phyloP scores from a whole-genome alignment of 495 filamentous ascomycete genomes.

The Daldinia bambusicola region DNA sequence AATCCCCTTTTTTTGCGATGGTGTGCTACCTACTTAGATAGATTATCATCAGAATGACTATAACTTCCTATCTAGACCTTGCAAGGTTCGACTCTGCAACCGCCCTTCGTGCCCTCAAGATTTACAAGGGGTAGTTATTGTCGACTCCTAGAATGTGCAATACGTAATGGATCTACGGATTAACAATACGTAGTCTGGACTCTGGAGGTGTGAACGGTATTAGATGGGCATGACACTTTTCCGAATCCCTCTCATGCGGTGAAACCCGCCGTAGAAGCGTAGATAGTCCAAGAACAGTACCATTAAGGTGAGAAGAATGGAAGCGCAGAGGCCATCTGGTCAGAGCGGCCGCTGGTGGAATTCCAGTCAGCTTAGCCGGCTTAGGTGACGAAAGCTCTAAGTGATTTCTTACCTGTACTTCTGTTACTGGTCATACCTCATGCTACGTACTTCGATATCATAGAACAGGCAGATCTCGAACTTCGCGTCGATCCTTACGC shows the following conservation, averaged over 20 bases:
- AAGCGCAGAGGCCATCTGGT: conserved; percentile 12
- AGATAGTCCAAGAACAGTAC: conserved; percentile 11
- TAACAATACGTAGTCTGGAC: not conserved
- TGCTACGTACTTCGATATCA: not conserved
- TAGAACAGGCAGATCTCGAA: conserved; percentile 29
- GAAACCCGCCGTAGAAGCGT: conserved; percentile 17
- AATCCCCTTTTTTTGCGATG: conserved; percentile 33
- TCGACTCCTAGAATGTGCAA: conserved; percentile 2
- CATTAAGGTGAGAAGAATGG: conserved; percentile 4
- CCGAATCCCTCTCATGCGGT: conserved; percentile 33
- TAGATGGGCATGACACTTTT: conserved; percentile 29
- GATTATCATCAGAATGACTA: conserved; percentile 10
- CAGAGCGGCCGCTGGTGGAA: not conserved
- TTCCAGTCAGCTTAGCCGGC: conserved; percentile 6
- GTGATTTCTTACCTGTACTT: not conserved
- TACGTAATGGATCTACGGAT: not conserved
- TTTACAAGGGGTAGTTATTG: conserved; percentile 18
- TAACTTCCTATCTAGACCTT: conserved; percentile 14
- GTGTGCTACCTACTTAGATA: conserved; percentile 13
- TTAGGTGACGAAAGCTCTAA: conserved; percentile 6
- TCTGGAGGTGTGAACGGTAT: conserved; percentile 10
- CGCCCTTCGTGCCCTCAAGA: conserved; percentile 34
- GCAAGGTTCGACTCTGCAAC: conserved; percentile 33
- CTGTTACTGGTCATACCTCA: not conserved
- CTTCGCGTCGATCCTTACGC: conserved; percentile 17